These are phyloP conservation scores for Fusarium luffae DNA, from an alignment of 2,329 filamentous ascomycete genomes.

Conservation along the genomic window DNA sequence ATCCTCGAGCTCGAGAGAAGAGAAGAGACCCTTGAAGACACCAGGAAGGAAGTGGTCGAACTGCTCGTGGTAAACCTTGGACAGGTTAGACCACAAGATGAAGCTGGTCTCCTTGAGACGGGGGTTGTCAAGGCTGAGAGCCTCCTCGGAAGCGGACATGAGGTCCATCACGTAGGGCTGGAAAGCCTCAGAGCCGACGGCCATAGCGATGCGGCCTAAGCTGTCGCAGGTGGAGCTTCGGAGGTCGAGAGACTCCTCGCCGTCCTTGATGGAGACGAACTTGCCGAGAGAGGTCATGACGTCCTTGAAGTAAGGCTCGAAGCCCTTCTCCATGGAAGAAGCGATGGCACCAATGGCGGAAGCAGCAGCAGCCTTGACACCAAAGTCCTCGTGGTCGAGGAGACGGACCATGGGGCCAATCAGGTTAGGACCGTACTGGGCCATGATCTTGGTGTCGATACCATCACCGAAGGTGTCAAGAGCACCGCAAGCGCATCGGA, in stretches of 20 bases:
- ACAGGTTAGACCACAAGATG: conserved; percentile 94
- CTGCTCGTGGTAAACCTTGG: conserved; percentile 90
- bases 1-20: conserved; percentile 87
- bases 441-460: conserved; percentile 80
- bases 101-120: conserved; percentile 95
- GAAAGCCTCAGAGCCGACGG: conserved; percentile 87
- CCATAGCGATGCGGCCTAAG: conserved; percentile 90
- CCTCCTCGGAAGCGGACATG: conserved; percentile 93
- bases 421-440: conserved; percentile 82
- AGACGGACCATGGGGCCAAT: conserved; percentile 87
- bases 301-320: conserved; percentile 90
- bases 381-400: conserved; percentile 84
- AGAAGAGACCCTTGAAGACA: conserved; percentile 82
- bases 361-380: conserved; percentile 89
- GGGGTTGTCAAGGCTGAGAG: conserved; percentile 86
- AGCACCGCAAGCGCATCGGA: conserved; percentile 89
- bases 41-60: conserved; percentile 82
- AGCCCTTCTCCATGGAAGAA: conserved; percentile 81
- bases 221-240: conserved; percentile 91
- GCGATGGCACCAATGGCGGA: conserved; percentile 93
- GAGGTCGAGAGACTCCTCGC: conserved; percentile 88
- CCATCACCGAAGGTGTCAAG: conserved; percentile 93
- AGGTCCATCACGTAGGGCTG: conserved; percentile 90
- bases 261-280: conserved; percentile 87
- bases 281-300: conserved; percentile 90